Evolutionary conservation across 2,329 filamentous ascomycete species (phyloP), one percentile per base, ranked within the genome.

Genomic region (Sporothrix euskadiensis): DNA sequence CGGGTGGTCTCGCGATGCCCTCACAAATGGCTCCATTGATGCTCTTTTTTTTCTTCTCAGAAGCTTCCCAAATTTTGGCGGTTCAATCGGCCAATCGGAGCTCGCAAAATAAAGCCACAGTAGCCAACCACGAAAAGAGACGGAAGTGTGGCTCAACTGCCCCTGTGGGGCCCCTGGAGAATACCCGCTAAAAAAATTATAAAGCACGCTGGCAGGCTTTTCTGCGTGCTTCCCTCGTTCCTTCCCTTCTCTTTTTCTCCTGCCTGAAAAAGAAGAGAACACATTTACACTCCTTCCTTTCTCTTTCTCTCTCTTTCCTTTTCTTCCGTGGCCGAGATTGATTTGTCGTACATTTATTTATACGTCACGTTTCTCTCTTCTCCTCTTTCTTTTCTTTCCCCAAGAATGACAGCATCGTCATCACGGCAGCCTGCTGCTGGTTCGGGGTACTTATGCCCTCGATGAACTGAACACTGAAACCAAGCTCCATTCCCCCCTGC

Each of bases 341-440:
- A 30, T 59, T 57, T 56, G 44, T 66, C 44, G 30, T 35, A 10
- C n/a, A 14, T 56, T 32, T n/a, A 14, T 56, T 32, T 35, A 44
- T 52, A 12, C 65, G 16, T 26, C 65, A 52, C 35, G 26, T 66
- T 32, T 35, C 41, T 39, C 35, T 52, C 70, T 47, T 47, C 10
- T 52, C 39, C 39, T 10, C 61, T 26, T 30, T 30, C 61, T 10
- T 14, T 61, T 3, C 32, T 61, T 39, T 52, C 52, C 70, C 70
- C 54, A 52, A 76, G 73, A 66, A 77, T 76, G 76, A 74, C 69
- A 65, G 54, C 71, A 74, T 71, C 68, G 76, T 73, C 75, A 75
- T 73, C 75, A 73, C 75, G 72, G 74, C 75, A 75, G 76, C 75
- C 75, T 75, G 75, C 74, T 74, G 72, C 75, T 75, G 75, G 72